phyloP scores from a whole-genome alignment of 2,329 filamentous ascomycete species.

The Beauveria australis region DNA sequence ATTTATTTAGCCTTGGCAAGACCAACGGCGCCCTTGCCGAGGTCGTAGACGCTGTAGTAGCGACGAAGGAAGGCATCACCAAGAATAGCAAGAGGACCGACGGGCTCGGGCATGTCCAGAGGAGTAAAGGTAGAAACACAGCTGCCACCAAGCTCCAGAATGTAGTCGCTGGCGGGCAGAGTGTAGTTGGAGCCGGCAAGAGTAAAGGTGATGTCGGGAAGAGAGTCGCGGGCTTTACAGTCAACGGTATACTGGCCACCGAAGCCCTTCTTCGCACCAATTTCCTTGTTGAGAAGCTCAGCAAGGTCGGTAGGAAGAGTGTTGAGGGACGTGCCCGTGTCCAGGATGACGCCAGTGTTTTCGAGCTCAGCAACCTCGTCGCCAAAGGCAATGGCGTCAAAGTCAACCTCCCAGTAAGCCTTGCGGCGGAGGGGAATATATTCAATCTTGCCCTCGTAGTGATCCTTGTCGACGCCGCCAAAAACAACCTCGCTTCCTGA shows the following conservation, averaged over 20 bases:
- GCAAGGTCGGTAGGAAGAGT: constrained; percentile 85
- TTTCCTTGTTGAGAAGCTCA: constrained; percentile 94
- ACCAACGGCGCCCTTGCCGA: constrained; percentile 81
- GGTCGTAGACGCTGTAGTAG: constrained; percentile 95
- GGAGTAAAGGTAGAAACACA: constrained; percentile 98
- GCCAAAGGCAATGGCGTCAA: constrained; percentile 85
- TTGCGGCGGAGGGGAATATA: constrained; percentile 94
- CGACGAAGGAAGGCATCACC: constrained; percentile 79
- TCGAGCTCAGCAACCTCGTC: constrained; percentile 81
- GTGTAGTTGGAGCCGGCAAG: constrained; percentile 89
- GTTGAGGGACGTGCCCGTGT: constrained; percentile 97
- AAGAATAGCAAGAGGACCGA: constrained; percentile 87
- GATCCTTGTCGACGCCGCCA: constrained; percentile 75
- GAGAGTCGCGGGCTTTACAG: constrained; percentile 64
- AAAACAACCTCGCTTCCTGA: constrained; percentile 82
- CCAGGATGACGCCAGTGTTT: constrained; percentile 90
- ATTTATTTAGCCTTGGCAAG: constrained; percentile 70
- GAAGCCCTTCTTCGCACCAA: constrained; percentile 95
- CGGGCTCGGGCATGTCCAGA: constrained; percentile 83
- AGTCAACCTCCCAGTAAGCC: constrained; percentile 99
- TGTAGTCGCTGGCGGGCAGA: constrained; percentile 84
- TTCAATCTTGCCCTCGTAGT: constrained; percentile 77
- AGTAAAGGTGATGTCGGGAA: constrained; percentile 88
- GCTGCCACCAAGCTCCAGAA: constrained; percentile 87
- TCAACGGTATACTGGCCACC: constrained; percentile 96